These are phyloP conservation scores for Przewalskia tangutica DNA, from an alignment of 257 asterid species.

Conservation along the genomic window DNA sequence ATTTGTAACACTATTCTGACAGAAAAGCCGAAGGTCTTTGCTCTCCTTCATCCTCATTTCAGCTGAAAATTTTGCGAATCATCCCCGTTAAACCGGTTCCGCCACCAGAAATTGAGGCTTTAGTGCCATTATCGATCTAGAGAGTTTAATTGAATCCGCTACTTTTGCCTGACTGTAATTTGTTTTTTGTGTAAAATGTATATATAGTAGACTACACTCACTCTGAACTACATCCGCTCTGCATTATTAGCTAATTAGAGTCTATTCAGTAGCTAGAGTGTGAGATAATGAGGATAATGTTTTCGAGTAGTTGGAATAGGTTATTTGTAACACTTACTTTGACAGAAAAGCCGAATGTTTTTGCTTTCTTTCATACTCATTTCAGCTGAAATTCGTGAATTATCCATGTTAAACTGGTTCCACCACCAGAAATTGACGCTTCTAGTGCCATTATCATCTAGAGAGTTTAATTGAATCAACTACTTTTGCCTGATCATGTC, in stretches of 20 bases:
- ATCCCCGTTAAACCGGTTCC: neutral
- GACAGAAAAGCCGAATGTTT: constrained; percentile 21
- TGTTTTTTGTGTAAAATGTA: no score
- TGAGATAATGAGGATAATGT: neutral
- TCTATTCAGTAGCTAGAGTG: neutral
- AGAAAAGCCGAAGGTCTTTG: neutral
- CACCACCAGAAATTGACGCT: neutral
- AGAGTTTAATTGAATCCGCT: neutral
- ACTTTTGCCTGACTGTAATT: neutral
- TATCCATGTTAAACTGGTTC: neutral
- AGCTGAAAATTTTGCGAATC: neutral
- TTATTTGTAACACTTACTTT: constrained; percentile 67
- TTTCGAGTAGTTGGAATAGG: constrained; percentile 32
- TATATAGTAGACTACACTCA: neutral
- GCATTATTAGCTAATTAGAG: neutral
- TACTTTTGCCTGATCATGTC: neutral
- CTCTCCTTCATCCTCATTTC: neutral
- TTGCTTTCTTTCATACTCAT: neutral
- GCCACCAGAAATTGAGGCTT: neutral
- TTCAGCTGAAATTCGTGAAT: neutral
- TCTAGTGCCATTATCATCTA: neutral
- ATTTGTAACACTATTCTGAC: constrained; percentile 74
- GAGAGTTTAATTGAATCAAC: neutral
- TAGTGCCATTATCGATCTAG: neutral
- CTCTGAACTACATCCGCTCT: neutral